Evolutionary conservation across 805 yeast genomes (phyloP).

Genomic region (Pichia gijzeniarum): DNA sequence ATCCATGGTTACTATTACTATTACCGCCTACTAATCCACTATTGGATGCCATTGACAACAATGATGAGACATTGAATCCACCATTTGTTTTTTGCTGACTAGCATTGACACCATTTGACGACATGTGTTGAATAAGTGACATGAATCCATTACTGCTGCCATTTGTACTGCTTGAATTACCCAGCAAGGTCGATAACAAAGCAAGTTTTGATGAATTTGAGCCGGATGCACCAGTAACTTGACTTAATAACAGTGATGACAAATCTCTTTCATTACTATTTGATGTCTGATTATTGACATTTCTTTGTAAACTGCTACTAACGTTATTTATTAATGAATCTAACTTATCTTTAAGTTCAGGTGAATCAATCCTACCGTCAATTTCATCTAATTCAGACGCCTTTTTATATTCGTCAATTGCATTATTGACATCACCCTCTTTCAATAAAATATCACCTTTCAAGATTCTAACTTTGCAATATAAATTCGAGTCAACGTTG

Average conservation of each 20-base stretch:
- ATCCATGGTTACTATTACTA: not conserved
- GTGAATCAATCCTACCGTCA: slow-evolving; percentile 28
- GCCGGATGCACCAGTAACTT: slow-evolving; percentile 22
- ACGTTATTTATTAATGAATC: slow-evolving; percentile 20
- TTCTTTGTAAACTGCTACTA: slow-evolving; percentile 19
- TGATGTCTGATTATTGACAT: slow-evolving; percentile 20
- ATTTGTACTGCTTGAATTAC: slow-evolving; percentile 12
- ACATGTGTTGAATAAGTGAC: slow-evolving; percentile 21
- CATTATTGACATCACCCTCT: slow-evolving; percentile 21
- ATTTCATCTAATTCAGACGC: slow-evolving; percentile 29
- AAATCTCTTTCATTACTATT: slow-evolving; percentile 26
- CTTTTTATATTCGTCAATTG: slow-evolving; percentile 24
- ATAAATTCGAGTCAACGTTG: slow-evolving; percentile 24
- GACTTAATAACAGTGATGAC: slow-evolving; percentile 23
- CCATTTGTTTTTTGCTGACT: slow-evolving; percentile 21
- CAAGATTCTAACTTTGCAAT: slow-evolving; percentile 28
- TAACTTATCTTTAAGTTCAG: slow-evolving; percentile 27
- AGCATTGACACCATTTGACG: slow-evolving; percentile 22
- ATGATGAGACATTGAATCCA: slow-evolving; percentile 24
- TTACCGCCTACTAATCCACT: slow-evolving; percentile 7
- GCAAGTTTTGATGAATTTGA: slow-evolving; percentile 25
- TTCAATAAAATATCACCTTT: slow-evolving; percentile 24
- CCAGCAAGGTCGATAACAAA: slow-evolving; percentile 22
- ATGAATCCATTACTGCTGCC: slow-evolving; percentile 19
- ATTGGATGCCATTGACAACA: slow-evolving; percentile 14